Base-by-base conservation (phyloP, 1,284 basidiomycete genomes). In the Trichosporon ovoides region DNA sequence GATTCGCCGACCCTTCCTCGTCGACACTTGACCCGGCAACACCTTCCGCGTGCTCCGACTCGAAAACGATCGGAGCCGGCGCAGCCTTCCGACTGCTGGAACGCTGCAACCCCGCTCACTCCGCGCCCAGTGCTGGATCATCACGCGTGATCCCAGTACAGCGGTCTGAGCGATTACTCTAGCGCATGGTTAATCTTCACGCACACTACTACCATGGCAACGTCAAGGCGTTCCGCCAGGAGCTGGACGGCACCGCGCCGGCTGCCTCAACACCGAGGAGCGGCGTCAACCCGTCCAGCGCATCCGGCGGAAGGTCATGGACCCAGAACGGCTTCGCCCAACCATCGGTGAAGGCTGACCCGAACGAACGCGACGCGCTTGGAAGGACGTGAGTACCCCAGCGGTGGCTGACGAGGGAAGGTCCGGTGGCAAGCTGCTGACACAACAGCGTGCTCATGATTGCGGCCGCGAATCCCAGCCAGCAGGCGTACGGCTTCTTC, bases 391-490 rank as follows among this genome's bases (percentile, higher is more conserved):
- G 61, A 65, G 73, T 71, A 11, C 31, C 19, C 63, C 60, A 86
- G 91, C 72, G 83, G 92, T 52, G 52, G 7, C 24, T 35, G 66
- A 79, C 87, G 24, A 90, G 89, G n/a, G n/a, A n/a, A n/a, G n/a
- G n/a, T n/a, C n/a, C 9, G 19, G 24, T 33, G n/a, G 52, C 80
- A 33, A 16, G 9, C n/a, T 6, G 31, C 53, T 55, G 53, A 58
- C 46, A 10, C 87, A 55, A n/a, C n/a, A 90, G 91, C 0, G 87
- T 89, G 1, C 81, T 98, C 9, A 95, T 98, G 73, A 83, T 94
- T 48, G 77, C 81, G 14, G 88, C 88, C 0, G 87, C 87, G 54
- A 77, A 85, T 10, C 74, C 79, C 20, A 81, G 83, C 14, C 77
- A 83, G 2, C 83, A 85, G 34, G 83, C 85, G 37, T 75, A 89